phyloP scores from a whole-genome alignment of 306 rosid genomes.

The Quercus cerris region DNA sequence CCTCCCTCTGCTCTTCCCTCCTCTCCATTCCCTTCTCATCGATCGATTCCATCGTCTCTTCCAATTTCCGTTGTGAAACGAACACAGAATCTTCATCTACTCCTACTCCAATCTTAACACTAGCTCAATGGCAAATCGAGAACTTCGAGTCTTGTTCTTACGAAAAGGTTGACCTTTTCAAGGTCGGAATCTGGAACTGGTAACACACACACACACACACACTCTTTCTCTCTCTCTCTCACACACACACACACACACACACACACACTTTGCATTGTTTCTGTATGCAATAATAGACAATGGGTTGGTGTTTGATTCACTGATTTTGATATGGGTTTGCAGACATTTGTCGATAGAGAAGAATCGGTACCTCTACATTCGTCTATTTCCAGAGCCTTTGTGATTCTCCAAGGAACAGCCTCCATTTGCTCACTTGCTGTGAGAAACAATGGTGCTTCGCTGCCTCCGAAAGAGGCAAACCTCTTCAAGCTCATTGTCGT shows the following conservation, averaged over 20 bases:
- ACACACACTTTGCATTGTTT: background rate
- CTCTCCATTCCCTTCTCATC: conserved; percentile 42
- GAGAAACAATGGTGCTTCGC: too few species aligned
- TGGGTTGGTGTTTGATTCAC: background rate
- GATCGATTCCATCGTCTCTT: conserved; percentile 44
- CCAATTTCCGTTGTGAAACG: conserved; percentile 51
- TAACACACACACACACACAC: too few species aligned
- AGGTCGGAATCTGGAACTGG: conserved; percentile 57
- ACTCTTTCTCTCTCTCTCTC: too few species aligned
- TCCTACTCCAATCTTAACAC: conserved; percentile 36
- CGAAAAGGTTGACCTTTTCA: conserved; percentile 72
- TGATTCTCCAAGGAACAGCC: too few species aligned
- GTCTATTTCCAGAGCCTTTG: too few species aligned
- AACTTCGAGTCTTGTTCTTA: conserved; percentile 57
- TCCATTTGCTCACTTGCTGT: too few species aligned
- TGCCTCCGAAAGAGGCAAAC: too few species aligned
- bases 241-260: background rate
- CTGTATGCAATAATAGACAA: background rate
- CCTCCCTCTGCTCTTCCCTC: conserved; percentile 63
- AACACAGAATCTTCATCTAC: conserved; percentile 62
- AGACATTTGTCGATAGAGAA: conserved; percentile 67
- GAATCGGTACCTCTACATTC: conserved; percentile 35
- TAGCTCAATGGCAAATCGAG: conserved; percentile 87
- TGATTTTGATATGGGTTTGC: background rate
- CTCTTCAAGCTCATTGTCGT: too few species aligned